These are phyloP conservation scores for Clathrospora elynae DNA, from an alignment of 2,329 filamentous ascomycete species.

Conservation along the genomic window DNA sequence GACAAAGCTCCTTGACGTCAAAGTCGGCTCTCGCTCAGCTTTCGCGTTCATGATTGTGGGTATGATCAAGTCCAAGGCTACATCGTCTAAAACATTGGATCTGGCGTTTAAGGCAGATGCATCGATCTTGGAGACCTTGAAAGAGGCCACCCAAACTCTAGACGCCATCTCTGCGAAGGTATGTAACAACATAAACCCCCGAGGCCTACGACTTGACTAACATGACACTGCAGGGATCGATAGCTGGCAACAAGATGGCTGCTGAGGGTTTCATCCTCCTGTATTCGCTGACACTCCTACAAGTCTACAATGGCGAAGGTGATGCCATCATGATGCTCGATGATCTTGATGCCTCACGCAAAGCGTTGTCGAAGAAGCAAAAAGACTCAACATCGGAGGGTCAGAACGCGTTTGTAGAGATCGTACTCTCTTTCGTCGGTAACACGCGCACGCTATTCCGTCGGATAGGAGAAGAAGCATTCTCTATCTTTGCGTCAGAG, in stretches of 20 bases:
- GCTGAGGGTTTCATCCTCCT: slow-evolving; percentile 75
- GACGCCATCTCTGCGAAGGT: slow-evolving; percentile 38
- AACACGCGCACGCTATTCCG: slow-evolving; percentile 83
- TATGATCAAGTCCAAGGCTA: slow-evolving; percentile 35
- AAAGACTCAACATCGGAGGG: slow-evolving; percentile 30
- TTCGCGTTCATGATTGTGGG: slow-evolving; percentile 37
- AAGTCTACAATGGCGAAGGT: slow-evolving; percentile 86
- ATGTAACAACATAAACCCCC: not conserved
- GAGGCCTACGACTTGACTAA: slow-evolving; percentile 13
- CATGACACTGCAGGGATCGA: slow-evolving; percentile 24
- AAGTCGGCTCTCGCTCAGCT: slow-evolving; percentile 27
- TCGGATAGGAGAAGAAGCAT: slow-evolving; percentile 86
- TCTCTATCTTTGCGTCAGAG: slow-evolving; percentile 76
- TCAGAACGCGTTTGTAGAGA: slow-evolving; percentile 69
- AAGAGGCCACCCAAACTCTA: slow-evolving; percentile 41
- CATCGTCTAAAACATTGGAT: slow-evolving; percentile 44
- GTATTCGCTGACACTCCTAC: slow-evolving; percentile 81
- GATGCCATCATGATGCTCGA: slow-evolving; percentile 83
- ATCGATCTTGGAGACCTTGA: slow-evolving; percentile 47
- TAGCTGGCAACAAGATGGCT: slow-evolving; percentile 42
- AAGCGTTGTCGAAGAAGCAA: slow-evolving; percentile 58
- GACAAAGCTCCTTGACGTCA: slow-evolving; percentile 53
- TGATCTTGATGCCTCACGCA: slow-evolving; percentile 78
- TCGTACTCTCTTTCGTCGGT: slow-evolving; percentile 86
- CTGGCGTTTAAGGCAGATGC: slow-evolving; percentile 57